Evolutionary conservation across 2,329 filamentous ascomycete genomes (phyloP).

Genomic region (Colletotrichum filicis): DNA sequence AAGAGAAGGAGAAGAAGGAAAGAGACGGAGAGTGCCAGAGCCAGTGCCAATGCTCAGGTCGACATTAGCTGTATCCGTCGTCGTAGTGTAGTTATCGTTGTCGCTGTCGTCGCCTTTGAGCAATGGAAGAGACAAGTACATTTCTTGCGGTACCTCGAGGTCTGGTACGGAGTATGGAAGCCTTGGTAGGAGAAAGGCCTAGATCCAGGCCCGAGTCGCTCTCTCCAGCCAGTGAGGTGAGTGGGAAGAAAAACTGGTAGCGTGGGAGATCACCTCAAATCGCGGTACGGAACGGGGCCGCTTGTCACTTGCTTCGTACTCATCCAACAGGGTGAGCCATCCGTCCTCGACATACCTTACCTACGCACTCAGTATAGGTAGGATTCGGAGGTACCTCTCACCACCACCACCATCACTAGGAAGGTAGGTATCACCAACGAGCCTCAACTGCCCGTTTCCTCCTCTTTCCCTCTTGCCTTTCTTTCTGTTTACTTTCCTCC

Average conservation of each 20-base stretch:
- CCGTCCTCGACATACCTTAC: neutral
- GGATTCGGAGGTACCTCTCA: neutral
- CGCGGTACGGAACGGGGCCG: slow-evolving; percentile 4
- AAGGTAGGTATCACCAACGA: neutral
- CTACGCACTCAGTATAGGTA: no score
- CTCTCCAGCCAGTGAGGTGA: neutral
- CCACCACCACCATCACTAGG: neutral
- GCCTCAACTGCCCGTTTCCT: neutral
- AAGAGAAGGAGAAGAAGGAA: neutral
- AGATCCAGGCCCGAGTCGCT: neutral
- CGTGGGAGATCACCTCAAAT: neutral
- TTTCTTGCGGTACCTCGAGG: neutral
- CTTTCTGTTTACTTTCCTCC: neutral
- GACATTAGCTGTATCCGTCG: slow-evolving; percentile 14
- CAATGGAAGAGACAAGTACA: neutral
- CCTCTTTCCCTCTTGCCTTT: neutral
- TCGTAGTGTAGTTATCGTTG: neutral
- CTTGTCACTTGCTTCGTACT: neutral
- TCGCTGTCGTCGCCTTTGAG: neutral
- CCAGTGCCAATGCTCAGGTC: neutral
- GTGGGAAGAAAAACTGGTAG: neutral
- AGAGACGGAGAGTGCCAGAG: neutral
- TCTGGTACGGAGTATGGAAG: no score
- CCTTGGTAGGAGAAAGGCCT: neutral
- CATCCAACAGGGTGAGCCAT: neutral